Evolutionary conservation across 2,329 filamentous ascomycete genomes (phyloP), one percentile per base, ranked within the genome.

Genomic region (Diplocarpon mali): DNA sequence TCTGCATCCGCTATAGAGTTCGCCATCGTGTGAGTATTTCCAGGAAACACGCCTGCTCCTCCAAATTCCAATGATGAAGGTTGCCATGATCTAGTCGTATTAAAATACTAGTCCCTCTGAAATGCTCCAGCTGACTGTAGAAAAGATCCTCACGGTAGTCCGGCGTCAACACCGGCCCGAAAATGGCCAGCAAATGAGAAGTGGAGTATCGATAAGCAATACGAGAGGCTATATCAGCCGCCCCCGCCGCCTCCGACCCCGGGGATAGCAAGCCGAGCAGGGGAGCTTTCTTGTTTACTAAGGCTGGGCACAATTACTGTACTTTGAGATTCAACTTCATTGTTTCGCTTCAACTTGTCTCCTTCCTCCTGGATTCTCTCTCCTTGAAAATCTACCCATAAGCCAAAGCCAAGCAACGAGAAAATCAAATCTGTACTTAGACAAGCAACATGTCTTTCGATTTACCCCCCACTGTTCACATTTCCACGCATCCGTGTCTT

Each of bases 401-500:
- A 7, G 7, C 20, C 20, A 24, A 24, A 24, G 3, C 7, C 20
- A 24, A 24, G 20, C n/a, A n/a, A 24, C 20, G 7, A 24, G 7
- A 24, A 24, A 24, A 24, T 24, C 20, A 3, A 24, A 24, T 24
- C 7, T 7, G 7, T 4, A 24, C 30, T 14, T 12, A 32, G 10
- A 32, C 30, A 6, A 38, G 42, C 50, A 55, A 36, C 24, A 61
- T 61, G 58, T 40, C 55, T 42, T 56, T 44, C 38, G 61, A 64
- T 42, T 64, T 80, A 35, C 75, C 75, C 9, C 51, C 72, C 55
- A 80, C 81, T 60, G 76, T 82, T 50, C 86, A 92, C 67, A 69
- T 95, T 62, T 95, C 88, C 32, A 70, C 69, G 13, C 90, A 96
- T 65, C 90, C 90, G 30, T 94, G 86, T 65, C 73, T 95, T 35